Evolutionary conservation across 768 basidiomycete genomes (phyloP), one percentile per base, ranked within the genome.

Genomic region (Boletus reticuloceps): DNA sequence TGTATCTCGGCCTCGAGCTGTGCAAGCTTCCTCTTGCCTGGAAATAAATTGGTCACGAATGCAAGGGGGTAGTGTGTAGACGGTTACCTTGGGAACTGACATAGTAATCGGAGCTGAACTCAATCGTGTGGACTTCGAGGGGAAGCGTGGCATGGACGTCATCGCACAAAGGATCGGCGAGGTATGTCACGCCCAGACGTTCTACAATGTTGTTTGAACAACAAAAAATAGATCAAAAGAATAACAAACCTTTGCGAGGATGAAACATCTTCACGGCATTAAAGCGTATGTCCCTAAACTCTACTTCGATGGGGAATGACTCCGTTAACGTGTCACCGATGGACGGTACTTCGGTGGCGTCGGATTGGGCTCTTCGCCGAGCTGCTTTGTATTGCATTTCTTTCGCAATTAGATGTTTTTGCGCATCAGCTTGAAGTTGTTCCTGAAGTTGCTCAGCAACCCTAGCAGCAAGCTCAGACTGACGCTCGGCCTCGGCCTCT

Each of bases 81-180:
- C 25, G 17, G 16, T 56, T 48, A 74, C 86, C 91, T 76, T 88
- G 87, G 10, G 65, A 78, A 0, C 82, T 82, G 1, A 75, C 73
- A 64, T 93, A 93, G 64, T 92, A 91, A 19, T 77, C 75, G 1
- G 86, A 79, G 45, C 80, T 75, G 62, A 94, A 93, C 17, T 77
- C 77, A 22, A 90, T 77, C 6, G 83, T 72, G 61, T 85, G 80
- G 11, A 93, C 74, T 61, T 91, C 89, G 6, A 94, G 75, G 25
- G 85, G 82, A 16, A 83, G 69, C 3, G 79, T 77, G n/a, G 73
- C 74, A 54, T 79, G 73, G 16, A 81, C 73, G 57, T 86, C 82
- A 55, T 91, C 88, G 63, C 83, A 83, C 16, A 92, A 70, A 9
- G 91, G 90, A 56, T 91, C 89, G 0, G 88, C 90, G 51, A 84